phyloP scores from a whole-genome alignment of 2,329 filamentous ascomycete genomes.

The Fusarium sp. region DNA sequence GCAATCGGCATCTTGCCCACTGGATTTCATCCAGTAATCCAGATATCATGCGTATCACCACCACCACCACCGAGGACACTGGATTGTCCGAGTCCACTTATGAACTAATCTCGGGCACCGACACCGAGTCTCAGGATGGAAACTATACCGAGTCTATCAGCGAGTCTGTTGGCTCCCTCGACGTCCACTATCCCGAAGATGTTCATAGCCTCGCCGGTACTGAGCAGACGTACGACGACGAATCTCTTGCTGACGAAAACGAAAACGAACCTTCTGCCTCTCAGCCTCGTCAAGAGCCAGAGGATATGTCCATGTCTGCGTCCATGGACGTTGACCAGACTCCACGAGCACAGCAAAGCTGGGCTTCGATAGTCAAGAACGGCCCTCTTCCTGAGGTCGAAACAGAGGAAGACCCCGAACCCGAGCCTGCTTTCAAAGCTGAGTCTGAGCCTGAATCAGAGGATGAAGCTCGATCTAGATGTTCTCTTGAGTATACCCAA shows the following conservation, averaged over 20 bases:
- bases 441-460: slow-evolving; percentile 53
- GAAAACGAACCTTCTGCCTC: slow-evolving; percentile 42
- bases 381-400: slow-evolving; percentile 28
- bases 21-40: slow-evolving; percentile 69
- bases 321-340: slow-evolving; percentile 8
- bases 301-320: slow-evolving; percentile 25
- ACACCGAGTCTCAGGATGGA: slow-evolving; percentile 65
- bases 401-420: slow-evolving; percentile 5
- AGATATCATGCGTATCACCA: slow-evolving; percentile 64
- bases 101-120: slow-evolving; percentile 65
- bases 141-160: slow-evolving; percentile 59
- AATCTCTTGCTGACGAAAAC: slow-evolving; percentile 52
- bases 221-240: slow-evolving; percentile 59
- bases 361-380: slow-evolving; percentile 31
- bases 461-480: slow-evolving; percentile 53
- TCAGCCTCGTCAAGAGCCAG: slow-evolving; percentile 9
- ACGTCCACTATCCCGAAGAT: slow-evolving; percentile 61
- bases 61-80: slow-evolving; percentile 58
- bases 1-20: slow-evolving; percentile 66
- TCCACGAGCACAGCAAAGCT: slow-evolving; percentile 21
- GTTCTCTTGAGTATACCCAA: slow-evolving; percentile 62
- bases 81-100: slow-evolving; percentile 67
- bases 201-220: slow-evolving; percentile 63
- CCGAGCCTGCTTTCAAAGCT: slow-evolving; percentile 26
- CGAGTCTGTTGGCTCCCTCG: slow-evolving; percentile 63